phyloP scores from a whole-genome alignment of 176 grass and related monocot species.

The Cenchrus fungigraminus region DNA sequence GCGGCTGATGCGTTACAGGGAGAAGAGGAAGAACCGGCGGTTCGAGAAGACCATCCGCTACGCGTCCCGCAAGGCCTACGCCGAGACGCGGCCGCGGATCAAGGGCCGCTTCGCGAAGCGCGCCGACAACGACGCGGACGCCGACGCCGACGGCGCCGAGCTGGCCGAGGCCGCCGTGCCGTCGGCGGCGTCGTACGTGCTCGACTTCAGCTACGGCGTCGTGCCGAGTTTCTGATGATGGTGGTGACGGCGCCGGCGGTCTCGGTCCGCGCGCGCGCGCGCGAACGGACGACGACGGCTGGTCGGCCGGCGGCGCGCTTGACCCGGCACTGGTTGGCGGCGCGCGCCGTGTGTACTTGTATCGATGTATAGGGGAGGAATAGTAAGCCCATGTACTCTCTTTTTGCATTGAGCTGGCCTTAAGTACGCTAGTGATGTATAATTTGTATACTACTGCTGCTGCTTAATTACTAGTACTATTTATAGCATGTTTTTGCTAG shows the following conservation, averaged over 20 bases:
- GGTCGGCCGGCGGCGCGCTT: not conserved
- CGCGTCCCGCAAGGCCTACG: conserved; percentile 92
- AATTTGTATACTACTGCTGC: conserved; percentile 25
- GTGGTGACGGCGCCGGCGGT: not conserved
- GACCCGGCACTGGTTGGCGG: not conserved
- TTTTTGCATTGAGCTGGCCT: conserved; percentile 32
- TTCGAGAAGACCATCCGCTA: conserved; percentile 98
- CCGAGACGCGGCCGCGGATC: conserved; percentile 80
- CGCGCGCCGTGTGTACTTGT: not conserved
- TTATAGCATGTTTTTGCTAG: not conserved
- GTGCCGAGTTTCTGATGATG: conserved; percentile 62
- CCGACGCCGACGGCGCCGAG: conserved; percentile 33
- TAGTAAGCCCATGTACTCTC: conserved; percentile 35
- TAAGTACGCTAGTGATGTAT: conserved; percentile 29
- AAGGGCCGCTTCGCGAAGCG: conserved; percentile 97
- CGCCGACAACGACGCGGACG: conserved; percentile 44
- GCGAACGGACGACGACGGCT: too few species aligned
- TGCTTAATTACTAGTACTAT: not conserved
- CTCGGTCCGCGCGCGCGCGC: not conserved
- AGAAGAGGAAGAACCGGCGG: conserved; percentile 89
- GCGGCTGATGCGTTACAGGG: conserved; percentile 86
- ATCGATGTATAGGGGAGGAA: conserved; percentile 19
- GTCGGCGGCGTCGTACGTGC: conserved; percentile 53
- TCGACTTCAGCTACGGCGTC: conserved; percentile 70
- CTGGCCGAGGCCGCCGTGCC: conserved; percentile 39